phyloP scores from a whole-genome alignment of 2,329 filamentous ascomycete species.

The Trichophyton benhamiae region DNA sequence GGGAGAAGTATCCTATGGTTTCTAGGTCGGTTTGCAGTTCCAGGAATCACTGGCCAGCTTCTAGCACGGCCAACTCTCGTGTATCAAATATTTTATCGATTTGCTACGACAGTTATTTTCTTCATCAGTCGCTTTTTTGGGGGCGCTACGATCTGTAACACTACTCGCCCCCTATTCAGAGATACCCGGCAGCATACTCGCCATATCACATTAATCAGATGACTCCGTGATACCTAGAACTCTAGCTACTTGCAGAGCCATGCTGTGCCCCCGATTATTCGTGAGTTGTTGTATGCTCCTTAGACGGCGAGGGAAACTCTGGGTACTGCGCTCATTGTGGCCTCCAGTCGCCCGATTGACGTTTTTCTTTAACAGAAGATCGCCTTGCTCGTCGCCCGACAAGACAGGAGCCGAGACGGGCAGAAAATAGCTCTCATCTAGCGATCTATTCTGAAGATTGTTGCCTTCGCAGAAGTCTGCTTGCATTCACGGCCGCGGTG shows the following conservation, averaged over 20 bases:
- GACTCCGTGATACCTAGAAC: neutral
- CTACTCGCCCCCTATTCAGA: neutral
- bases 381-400: neutral
- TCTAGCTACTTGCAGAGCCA: neutral
- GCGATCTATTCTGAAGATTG: too few species aligned
- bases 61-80: neutral
- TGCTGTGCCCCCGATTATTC: neutral
- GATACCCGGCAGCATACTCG: neutral
- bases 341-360: too few species aligned
- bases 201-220: neutral
- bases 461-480: too few species aligned
- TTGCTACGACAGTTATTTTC: neutral
- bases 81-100: too few species aligned
- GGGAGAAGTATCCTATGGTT: too few species aligned
- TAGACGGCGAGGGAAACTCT: neutral
- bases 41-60: neutral
- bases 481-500: too few species aligned
- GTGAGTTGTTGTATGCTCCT: neutral
- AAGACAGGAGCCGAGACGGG: neutral
- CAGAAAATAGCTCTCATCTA: too few species aligned
- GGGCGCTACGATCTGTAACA: neutral
- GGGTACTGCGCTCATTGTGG: too few species aligned
- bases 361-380: neutral
- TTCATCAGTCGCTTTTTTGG: neutral
- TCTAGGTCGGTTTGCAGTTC: too few species aligned